Evolutionary conservation across 2,329 filamentous ascomycete species (phyloP).

Genomic region (Ophiostoma sp.): DNA sequence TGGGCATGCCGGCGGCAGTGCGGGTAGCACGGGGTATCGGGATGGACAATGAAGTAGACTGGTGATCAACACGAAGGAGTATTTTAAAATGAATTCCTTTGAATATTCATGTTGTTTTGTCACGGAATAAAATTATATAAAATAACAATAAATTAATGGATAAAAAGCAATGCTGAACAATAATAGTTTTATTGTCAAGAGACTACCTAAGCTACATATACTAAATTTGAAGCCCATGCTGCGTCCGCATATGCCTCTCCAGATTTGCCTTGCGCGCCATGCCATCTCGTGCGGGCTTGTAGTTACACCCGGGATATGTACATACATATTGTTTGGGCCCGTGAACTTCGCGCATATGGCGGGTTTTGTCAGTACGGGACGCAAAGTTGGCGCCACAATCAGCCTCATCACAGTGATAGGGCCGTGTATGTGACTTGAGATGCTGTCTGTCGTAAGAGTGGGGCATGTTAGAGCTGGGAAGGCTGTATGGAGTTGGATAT

Average conservation of each 20-base stretch:
- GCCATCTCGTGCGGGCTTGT: conserved; percentile 8
- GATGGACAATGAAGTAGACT: no score
- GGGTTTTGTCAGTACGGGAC: background rate
- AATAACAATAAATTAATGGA: no score
- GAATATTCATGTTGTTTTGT: no score
- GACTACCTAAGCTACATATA: background rate
- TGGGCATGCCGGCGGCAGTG: no score
- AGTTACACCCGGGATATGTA: background rate
- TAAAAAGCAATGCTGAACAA: no score
- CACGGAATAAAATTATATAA: no score
- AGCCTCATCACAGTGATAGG: background rate
- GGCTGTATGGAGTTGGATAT: background rate
- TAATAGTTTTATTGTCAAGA: background rate
- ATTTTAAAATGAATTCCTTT: no score
- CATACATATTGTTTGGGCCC: background rate
- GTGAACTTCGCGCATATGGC: conserved; percentile 3
- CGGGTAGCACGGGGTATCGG: no score
- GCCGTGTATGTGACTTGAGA: conserved; percentile 3
- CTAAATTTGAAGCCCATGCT: background rate
- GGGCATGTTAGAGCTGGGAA: background rate
- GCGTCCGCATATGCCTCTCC: conserved; percentile 4
- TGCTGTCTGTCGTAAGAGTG: background rate
- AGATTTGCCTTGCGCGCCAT: conserved; percentile 9
- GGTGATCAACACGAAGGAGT: no score
- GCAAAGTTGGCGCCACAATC: background rate